These are phyloP conservation scores for Calonectria montana DNA, from an alignment of 2,329 filamentous ascomycete genomes.

Conservation along the genomic window DNA sequence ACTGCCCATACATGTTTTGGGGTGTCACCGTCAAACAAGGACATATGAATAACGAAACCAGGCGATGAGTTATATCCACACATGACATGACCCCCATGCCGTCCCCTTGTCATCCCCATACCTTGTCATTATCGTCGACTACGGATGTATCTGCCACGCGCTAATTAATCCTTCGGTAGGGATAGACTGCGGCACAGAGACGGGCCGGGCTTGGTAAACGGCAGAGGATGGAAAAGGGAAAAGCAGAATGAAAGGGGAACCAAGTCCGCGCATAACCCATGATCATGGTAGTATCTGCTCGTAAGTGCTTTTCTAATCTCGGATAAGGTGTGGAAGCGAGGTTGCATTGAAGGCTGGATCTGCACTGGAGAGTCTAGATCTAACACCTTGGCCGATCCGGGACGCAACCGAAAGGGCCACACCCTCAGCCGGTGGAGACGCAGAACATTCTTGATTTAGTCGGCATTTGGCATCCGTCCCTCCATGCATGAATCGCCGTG, in stretches of 20 bases:
- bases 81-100: no score
- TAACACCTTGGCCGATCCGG: neutral
- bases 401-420: neutral
- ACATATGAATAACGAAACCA: neutral
- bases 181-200: neutral
- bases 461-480: neutral
- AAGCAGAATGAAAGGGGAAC: neutral
- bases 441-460: neutral
- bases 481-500: neutral
- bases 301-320: neutral
- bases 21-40: neutral
- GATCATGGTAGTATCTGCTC: neutral
- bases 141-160: neutral
- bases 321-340: neutral
- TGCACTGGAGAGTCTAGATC: neutral
- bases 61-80: neutral
- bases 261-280: neutral
- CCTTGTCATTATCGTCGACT: neutral
- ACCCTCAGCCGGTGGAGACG: neutral
- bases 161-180: constrained; percentile 1
- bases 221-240: neutral
- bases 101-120: neutral
- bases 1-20: neutral
- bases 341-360: neutral
- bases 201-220: no score